Conservation (phyloP, 768 basidiomycete species). For the Boletales sp. region DNA sequence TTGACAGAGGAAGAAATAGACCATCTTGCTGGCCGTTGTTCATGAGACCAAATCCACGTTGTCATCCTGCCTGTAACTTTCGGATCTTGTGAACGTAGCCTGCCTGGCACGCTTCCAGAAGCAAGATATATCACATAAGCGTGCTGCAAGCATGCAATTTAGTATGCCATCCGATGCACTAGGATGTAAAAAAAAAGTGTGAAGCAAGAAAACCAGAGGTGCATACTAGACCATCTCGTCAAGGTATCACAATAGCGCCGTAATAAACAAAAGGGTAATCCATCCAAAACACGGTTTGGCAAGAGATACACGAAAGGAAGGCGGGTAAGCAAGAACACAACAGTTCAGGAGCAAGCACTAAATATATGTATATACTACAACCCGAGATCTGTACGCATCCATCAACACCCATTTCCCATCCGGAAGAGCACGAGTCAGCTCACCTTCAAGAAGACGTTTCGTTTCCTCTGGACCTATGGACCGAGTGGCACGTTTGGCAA, state of each 20-base stretch:
- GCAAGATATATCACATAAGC: constrained; percentile 20
- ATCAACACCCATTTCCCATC: constrained; percentile 23
- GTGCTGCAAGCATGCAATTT: constrained; percentile 21
- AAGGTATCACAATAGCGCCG: constrained; percentile 17
- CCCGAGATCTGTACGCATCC: constrained; percentile 40
- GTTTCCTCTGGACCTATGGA: constrained; percentile 74
- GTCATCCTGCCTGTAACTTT: constrained; percentile 2
- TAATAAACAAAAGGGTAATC: constrained; percentile 5
- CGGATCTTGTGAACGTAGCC: constrained; percentile 6
- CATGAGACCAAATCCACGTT: constrained; percentile 8
- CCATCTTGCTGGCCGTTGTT: constrained; percentile 36
- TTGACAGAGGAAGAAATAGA: constrained; percentile 80
- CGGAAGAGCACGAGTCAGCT: constrained; percentile 21
- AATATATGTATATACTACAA: constrained; percentile 35
- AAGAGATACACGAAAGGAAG: constrained; percentile 7
- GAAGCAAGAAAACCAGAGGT: constrained; percentile 23
- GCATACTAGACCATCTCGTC: constrained; percentile 6
- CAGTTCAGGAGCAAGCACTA: constrained; percentile 15
- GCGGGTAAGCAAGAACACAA: constrained; percentile 24
- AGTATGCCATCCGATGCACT: constrained; percentile 19
- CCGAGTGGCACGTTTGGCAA: constrained; percentile 79
- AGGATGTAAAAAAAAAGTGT: not conserved
- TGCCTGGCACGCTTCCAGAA: constrained; percentile 6
- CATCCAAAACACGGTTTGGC: constrained; percentile 1
- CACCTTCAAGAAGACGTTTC: constrained; percentile 71